Base-by-base conservation (phyloP, 805 yeast species). In the Candida argentea region DNA sequence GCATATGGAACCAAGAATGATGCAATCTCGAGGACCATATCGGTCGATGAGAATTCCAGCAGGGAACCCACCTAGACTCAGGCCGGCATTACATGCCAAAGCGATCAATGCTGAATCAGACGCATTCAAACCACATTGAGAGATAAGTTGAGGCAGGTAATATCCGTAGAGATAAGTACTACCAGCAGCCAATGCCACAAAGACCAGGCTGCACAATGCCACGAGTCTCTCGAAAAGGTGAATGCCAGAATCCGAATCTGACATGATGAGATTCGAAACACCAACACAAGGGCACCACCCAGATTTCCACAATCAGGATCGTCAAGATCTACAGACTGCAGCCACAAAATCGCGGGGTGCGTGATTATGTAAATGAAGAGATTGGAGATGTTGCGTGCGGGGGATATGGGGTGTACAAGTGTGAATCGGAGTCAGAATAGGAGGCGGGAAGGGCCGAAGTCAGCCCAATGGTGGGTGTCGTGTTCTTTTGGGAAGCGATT, bases 101-200 rank as follows among this genome's bases (percentile, higher is more conserved):
- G 89, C 73, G 4, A 81, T 58, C 9, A 70, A 64, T 3, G 86
- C 81, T 5, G 85, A 70, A 36, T 71, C 72, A 0, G 72, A 57
- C 0, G 79, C 67, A 0, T 77, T 65, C 16, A 80, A 58, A 1
- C 72, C 65, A 14, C 79, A 70, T 38, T 64, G 55, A 15, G 60
- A 54, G 16, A 77, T 65, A 36, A 81, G 54, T 44, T 80, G 86
- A 2, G 89, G 87, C 1, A 85, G 75, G 44, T 73, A 81, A n/a
- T 73, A 70, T 1, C 87, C 82, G 46, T 73, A 81, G 9, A 78
- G 55, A 41, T 81, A 81, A 0, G 84, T 81, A 3, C 86, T 79
- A 2, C 91, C 89, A 3, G 84, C 67, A 1, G 79, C 85, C 26
- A 79, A 42, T 0, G 82, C 67, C 6, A 75, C 75, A 11, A 76